phyloP scores from a whole-genome alignment of 192 early-diverging fungal species.

The Gaertneriomyces sp. region DNA sequence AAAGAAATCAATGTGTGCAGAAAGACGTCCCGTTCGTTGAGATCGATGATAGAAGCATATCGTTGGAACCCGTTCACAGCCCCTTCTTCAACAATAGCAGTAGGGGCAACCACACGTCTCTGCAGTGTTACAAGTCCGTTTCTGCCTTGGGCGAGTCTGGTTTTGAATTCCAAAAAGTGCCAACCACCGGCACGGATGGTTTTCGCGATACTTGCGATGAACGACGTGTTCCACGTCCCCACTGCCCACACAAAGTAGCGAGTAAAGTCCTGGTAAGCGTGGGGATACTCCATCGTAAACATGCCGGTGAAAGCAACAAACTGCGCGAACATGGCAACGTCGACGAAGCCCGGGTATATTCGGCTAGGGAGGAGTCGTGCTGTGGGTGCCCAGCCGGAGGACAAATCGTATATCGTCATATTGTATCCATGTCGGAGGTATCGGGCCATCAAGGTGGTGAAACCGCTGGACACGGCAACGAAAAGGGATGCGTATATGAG shows the following conservation, averaged over 20 bases:
- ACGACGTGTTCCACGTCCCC: constrained; percentile 20
- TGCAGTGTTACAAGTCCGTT: neutral
- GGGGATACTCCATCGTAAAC: constrained; percentile 12
- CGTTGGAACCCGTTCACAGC: constrained; percentile 14
- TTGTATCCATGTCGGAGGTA: constrained; percentile 3
- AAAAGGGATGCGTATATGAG: constrained; percentile 12
- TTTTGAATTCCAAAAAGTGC: neutral
- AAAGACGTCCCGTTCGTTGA: constrained; percentile 12
- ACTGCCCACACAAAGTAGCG: constrained; percentile 13
- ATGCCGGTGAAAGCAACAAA: constrained; percentile 13
- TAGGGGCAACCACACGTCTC: neutral
- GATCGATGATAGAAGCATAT: constrained; percentile 13
- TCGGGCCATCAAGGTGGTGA: constrained; percentile 8
- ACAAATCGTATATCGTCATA: constrained; percentile 19
- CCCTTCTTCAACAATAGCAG: neutral
- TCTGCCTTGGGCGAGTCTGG: neutral
- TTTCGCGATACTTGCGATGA: constrained; percentile 5
- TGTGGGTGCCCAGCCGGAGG: constrained; percentile 21
- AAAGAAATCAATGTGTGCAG: constrained; percentile 19
- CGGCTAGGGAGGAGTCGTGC: constrained; percentile 13
- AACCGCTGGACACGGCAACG: constrained; percentile 8
- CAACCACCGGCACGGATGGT: constrained; percentile 6
- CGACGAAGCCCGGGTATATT: constrained; percentile 8
- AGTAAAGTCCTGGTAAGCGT: constrained; percentile 15
- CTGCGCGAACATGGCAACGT: constrained; percentile 19